Evolutionary conservation across 805 yeast species (phyloP), one percentile per base, ranked within the genome.

Genomic region (Nakazawaea pomicola): DNA sequence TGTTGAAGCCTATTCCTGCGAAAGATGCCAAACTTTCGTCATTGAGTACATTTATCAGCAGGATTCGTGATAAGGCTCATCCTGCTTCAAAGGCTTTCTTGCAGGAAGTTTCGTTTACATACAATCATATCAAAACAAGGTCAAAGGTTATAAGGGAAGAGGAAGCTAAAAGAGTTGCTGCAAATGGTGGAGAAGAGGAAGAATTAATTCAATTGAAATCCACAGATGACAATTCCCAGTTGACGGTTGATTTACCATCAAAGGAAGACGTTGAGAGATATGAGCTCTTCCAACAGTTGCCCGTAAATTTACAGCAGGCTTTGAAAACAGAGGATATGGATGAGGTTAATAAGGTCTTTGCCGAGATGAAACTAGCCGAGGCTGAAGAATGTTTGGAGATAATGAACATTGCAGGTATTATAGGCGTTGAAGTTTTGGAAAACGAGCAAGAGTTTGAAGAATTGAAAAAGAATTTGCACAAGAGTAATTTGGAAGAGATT

Each of bases 151-250:
- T 93, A 43, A 60, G 69, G 34, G 60, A 68, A 38, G 86, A 84
- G 52, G 67, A 68, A 29, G 59, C 51, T 4, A 39, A 46, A 31
- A 49, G 46, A 6, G 61, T 49, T 9, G 59, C 56, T 10, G 62
- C 53, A 7, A 71, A 57, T 27, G 66, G 60, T 21, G 75, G 60
- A 29, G 90, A 78, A 34, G 70, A 61, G n/a, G 91, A 80, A 38
- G 91, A 81, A 43, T 79, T 83, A 46, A 89, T 91, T 49, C 99
- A 91, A 63, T 69, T 91, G 56, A 85, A 85, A 55, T 78, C 96
- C 0, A 72, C 90, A 44, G 98, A 91, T 60, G 95, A 93, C 31
- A 72, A 80, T 44, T 76, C 89, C 2, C 80, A 83, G 58, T 68
- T 91, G 33, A 70, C 76, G 36, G 87, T 91, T 11, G 73, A 70